A percentile compares a stretch with the other conserved stretches of the same genome.
These are phyloP conservation scores for Marasmius sp. DNA, from an alignment of 1,284 basidiomycete species.

Conservation along the genomic window DNA sequence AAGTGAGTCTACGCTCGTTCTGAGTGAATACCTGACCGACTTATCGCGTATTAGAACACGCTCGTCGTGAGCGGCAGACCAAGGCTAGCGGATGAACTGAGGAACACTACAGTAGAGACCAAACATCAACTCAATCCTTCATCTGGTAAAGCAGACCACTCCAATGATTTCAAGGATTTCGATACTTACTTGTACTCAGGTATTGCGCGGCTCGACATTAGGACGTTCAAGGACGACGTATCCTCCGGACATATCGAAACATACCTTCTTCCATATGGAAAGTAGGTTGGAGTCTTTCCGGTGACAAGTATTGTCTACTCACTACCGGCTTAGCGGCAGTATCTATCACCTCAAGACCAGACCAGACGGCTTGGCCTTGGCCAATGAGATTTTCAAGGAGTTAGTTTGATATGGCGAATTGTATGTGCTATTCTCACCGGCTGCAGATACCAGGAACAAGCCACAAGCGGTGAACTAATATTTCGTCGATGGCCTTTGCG, in stretches of 20 bases:
- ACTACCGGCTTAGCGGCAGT: conserved; percentile 43
- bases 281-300: conserved; percentile 32
- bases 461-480: conserved; percentile 46
- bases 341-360: conserved; percentile 60
- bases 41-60: conserved; percentile 17
- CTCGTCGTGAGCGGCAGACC: conserved; percentile 27
- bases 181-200: conserved; percentile 23
- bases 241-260: conserved; percentile 36
- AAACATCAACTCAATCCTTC: background rate
- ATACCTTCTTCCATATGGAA: conserved; percentile 47
- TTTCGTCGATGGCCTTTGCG: conserved; percentile 72
- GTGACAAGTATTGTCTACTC: background rate
- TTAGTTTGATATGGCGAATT: background rate
- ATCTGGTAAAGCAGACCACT: background rate
- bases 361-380: conserved; percentile 35
- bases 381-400: conserved; percentile 50
- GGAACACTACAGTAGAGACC: conserved; percentile 27
- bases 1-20: conserved; percentile 31
- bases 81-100: conserved; percentile 34
- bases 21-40: background rate
- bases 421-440: background rate
- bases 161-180: background rate
- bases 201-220: conserved; percentile 25
- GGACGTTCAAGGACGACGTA: conserved; percentile 24
- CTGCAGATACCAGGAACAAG: conserved; percentile 58